Percentiles rank a stretch among this genome's conserved stretches.
phyloP scores from a whole-genome alignment of 164 flowering plant species.

The Tetrastigma voinierianum region DNA sequence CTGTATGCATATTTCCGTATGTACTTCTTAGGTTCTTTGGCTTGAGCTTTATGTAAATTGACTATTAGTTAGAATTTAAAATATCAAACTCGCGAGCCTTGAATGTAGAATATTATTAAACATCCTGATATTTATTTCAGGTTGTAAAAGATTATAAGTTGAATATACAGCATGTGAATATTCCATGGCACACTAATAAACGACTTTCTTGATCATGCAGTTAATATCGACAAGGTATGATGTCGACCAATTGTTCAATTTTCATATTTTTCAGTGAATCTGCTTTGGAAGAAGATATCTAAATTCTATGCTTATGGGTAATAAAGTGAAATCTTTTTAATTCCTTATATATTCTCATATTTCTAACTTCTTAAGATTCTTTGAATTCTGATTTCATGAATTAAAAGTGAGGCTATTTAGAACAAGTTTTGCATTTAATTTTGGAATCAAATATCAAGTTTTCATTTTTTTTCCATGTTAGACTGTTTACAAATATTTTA shows the following conservation, averaged over 20 bases:
- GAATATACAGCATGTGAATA: constrained; percentile 80
- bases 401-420: too few relatives aligned
- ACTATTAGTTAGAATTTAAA: not conserved
- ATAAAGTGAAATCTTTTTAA: not conserved
- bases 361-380: too few relatives aligned
- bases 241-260: not conserved
- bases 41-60: not conserved
- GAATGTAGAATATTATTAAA: not conserved
- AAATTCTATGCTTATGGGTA: not conserved
- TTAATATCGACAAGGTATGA: constrained; percentile 84
- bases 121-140: constrained; percentile 51
- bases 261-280: not conserved
- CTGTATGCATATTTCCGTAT: not conserved
- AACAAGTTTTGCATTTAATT: too few relatives aligned
- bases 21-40: not conserved
- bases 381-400: too few relatives aligned
- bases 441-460: too few relatives aligned
- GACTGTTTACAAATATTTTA: too few relatives aligned
- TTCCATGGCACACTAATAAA: constrained; percentile 94
- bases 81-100: not conserved
- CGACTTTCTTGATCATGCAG: constrained; percentile 92
- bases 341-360: too few relatives aligned
- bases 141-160: constrained; percentile 76
- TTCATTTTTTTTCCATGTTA: too few relatives aligned
- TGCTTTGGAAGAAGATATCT: not conserved